Percentiles rank a stretch among this genome's conserved stretches.
These are phyloP conservation scores for Xylaria sp. DNA, from an alignment of 2,329 filamentous ascomycete species.

Conservation along the genomic window DNA sequence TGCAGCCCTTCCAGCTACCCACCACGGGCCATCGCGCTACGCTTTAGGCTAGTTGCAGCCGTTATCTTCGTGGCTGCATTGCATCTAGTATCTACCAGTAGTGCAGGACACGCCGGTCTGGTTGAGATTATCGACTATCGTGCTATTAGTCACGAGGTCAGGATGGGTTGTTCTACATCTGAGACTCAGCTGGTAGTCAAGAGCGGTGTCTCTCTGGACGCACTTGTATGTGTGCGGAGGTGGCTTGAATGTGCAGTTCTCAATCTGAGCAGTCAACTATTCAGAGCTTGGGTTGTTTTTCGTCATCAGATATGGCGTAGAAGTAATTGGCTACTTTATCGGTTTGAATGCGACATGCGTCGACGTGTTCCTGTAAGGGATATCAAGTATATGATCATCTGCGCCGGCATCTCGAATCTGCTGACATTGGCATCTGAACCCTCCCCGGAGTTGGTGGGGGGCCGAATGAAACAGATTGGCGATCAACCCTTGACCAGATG, in stretches of 20 bases:
- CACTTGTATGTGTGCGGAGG: not conserved
- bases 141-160: conserved; percentile 5
- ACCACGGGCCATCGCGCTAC: conserved; percentile 3
- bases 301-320: not conserved
- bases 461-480: conserved; percentile 24
- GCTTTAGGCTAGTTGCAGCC: conserved; percentile 23
- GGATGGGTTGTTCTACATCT: not conserved
- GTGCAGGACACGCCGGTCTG: not conserved
- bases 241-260: not conserved
- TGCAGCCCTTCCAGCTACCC: conserved; percentile 27
- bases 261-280: not conserved
- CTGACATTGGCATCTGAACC: conserved; percentile 17
- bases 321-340: not conserved
- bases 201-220: conserved; percentile 4
- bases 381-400: conserved; percentile 12
- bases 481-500: conserved; percentile 16
- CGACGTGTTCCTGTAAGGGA: conserved; percentile 8
- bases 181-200: not conserved
- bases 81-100: not conserved
- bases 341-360: not conserved
- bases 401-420: conserved; percentile 3
- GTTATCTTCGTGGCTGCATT: conserved; percentile 31
- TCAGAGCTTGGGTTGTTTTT: not conserved
- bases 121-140: not conserved
- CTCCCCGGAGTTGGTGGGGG: conserved; percentile 11